Evolutionary conservation across 495 filamentous ascomycete genomes (phyloP), one percentile per base, ranked within the genome.

Genomic region (Neurospora cerealis): DNA sequence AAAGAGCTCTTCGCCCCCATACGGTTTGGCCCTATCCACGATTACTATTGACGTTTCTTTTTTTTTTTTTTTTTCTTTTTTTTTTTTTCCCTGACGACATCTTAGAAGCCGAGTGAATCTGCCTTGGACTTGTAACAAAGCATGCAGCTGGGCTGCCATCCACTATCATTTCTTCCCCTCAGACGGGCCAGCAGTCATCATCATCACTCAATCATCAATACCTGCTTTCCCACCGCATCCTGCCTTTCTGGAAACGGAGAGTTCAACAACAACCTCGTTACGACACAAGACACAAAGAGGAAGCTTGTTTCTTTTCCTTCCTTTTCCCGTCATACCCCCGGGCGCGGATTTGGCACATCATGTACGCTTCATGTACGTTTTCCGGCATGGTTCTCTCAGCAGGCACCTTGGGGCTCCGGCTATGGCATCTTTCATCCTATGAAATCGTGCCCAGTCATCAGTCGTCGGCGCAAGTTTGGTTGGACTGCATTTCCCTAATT

Each of bases 391-490:
- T 72, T 76, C 78, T 79, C 76, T 80, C 79, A 80, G 76, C 73
- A 70, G 71, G 72, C 76, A 73, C 74, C 73, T 9, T 75, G 70
- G 60, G 74, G 71, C 66, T 66, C 75, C 76, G 79, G 76, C 74
- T 74, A 77, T 77, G 77, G 77, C 73, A 73, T 54, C 72, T 70
- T 34, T 70, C 72, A 73, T 75, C 80, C 80, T 82, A 82, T 82
- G 75, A 73, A 75, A 80, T 79, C 75, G 75, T 82, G 80, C 79
- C 80, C 79, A 78, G 79, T 82, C 80, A 82, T 82, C 80, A 80
- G 76, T 76, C 73, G 78, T 76, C 78, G 75, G 73, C 78, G 71
- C 77, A 80, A 72, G 75, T 78, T 76, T 78, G 77, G 75, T 74
- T 79, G 79, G 77, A 77, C 79, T 78, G 79, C 80, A 78, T 78